These are phyloP conservation scores for Penicillium occitanis DNA, from an alignment of 2,329 filamentous ascomycete genomes.

Conservation along the genomic window DNA sequence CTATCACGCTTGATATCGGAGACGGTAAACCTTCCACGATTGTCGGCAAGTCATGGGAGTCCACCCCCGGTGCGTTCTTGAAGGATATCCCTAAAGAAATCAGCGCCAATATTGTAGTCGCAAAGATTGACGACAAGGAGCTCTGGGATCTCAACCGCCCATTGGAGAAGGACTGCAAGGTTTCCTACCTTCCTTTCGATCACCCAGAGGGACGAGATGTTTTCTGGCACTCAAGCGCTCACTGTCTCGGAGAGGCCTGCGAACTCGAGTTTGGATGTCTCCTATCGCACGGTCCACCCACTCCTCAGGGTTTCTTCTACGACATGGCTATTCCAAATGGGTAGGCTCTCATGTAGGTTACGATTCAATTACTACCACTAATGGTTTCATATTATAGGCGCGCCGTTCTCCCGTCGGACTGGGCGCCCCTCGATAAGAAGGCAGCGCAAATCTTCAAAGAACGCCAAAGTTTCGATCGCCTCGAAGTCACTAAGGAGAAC, in stretches of 20 bases:
- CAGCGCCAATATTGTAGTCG: conserved; percentile 80
- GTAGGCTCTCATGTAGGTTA: conserved; percentile 27
- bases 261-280: conserved; percentile 89
- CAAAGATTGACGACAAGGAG: conserved; percentile 73
- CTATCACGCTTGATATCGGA: conserved; percentile 49
- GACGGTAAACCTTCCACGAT: conserved; percentile 42
- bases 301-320: conserved; percentile 93
- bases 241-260: conserved; percentile 91
- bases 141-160: conserved; percentile 93
- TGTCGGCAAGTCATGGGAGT: conserved; percentile 81
- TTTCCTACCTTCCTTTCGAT: conserved; percentile 83
- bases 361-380: not conserved
- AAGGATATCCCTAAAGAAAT: conserved; percentile 79
- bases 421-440: conserved; percentile 78
- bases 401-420: conserved; percentile 72
- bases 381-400: conserved; percentile 42
- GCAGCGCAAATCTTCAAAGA: conserved; percentile 88
- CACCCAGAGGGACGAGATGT: conserved; percentile 78
- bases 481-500: conserved; percentile 86
- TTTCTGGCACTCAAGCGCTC: conserved; percentile 96
- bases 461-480: conserved; percentile 89
- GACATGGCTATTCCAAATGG: conserved; percentile 84
- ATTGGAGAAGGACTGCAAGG: conserved; percentile 79
- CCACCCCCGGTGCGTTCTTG: conserved; percentile 77
- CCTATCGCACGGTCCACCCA: conserved; percentile 89